Evolutionary conservation across 1,284 basidiomycete genomes (phyloP), one percentile per base, ranked within the genome.

Genomic region (Neotropicomus parvogracilis): DNA sequence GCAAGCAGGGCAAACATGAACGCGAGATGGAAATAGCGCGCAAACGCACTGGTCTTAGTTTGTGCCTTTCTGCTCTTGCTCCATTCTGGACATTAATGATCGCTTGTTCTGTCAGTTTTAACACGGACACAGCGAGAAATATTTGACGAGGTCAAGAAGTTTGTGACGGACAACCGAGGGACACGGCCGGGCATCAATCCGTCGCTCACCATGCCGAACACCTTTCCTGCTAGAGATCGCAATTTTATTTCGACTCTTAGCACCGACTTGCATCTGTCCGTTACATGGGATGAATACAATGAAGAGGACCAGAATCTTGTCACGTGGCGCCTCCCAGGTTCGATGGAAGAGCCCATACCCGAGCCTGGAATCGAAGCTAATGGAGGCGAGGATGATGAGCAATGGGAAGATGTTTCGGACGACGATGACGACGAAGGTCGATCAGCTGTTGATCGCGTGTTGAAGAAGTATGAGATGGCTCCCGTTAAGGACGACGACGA

Each of bases 241-340:
- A 73, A 72, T 41, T 95, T 97, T 60, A 81, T 97, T 39, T 76
- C 71, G 39, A 80, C 79, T 27, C 73, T 97, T 16, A 83, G 86
- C 6, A 76, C 81, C 33, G 84, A 91, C 42, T 65, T 97, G 33
- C 81, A 91, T 62, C 75, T 97, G 8, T 75, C 70, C 26, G 67
- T 93, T 31, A 75, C 83, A 19, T 97, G 92, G 90, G 94, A 97
- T 64, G 92, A 95, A 61, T 92, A 83, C 55, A 87, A 94, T 58
- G 86, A 88, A 2, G 74, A 90, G 35, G 92, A 91, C 49, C 79
- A 85, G 60, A 90, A 85, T 62, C 63, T 88, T 33, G 79, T 87
- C 27, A 81, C 79, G 16, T 80, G 75, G 73, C 67, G 78, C 50
- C 70, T 88, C 63, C 83, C 81, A 48, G 72, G 78, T 10, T 69